A percentile compares a stretch with the other conserved stretches of the same genome.
Conservation (phyloP, 2,329 filamentous ascomycete genomes). For the Claviceps arundinis region DNA sequence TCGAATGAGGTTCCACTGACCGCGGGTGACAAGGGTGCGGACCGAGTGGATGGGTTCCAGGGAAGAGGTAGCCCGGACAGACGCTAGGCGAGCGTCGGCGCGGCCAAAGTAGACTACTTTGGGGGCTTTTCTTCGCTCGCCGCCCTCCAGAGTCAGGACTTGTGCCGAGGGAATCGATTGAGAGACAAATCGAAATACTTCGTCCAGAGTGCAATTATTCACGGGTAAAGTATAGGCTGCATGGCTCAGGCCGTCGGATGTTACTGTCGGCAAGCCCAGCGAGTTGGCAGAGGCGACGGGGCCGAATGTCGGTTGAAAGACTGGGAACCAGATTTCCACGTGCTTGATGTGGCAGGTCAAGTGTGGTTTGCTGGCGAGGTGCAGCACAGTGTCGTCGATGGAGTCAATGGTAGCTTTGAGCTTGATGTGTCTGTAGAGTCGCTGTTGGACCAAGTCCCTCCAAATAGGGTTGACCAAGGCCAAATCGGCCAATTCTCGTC, state of each 20-base stretch:
- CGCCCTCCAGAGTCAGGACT: constrained; percentile 62
- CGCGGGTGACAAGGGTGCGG: constrained; percentile 56
- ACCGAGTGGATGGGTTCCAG: constrained; percentile 33
- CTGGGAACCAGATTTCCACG: constrained; percentile 66
- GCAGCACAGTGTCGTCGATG: constrained; percentile 43
- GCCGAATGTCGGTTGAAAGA: constrained; percentile 47
- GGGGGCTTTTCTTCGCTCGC: constrained; percentile 62
- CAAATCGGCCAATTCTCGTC: constrained; percentile 53
- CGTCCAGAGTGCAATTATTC: constrained; percentile 57
- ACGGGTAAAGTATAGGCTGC: constrained; percentile 45
- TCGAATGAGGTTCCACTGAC: constrained; percentile 66
- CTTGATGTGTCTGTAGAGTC: constrained; percentile 64
- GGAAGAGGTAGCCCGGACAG: constrained; percentile 5
- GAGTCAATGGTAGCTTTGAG: constrained; percentile 57
- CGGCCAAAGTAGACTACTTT: constrained; percentile 35
- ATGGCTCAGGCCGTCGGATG: constrained; percentile 40
- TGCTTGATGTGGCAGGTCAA: constrained; percentile 54
- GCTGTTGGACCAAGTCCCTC: constrained; percentile 54
- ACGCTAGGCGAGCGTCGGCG: constrained; percentile 8
- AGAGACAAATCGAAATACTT: constrained; percentile 52
- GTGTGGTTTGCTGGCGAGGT: constrained; percentile 45
- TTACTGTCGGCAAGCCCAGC: constrained; percentile 37
- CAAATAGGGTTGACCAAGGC: constrained; percentile 50
- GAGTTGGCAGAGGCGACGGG: constrained; percentile 29
- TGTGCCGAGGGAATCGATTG: constrained; percentile 45